A percentile compares a stretch with the other conserved stretches of the same genome.
Evolutionary conservation across 2,329 filamentous ascomycete genomes (phyloP).

Genomic region (Diaporthe batatas): DNA sequence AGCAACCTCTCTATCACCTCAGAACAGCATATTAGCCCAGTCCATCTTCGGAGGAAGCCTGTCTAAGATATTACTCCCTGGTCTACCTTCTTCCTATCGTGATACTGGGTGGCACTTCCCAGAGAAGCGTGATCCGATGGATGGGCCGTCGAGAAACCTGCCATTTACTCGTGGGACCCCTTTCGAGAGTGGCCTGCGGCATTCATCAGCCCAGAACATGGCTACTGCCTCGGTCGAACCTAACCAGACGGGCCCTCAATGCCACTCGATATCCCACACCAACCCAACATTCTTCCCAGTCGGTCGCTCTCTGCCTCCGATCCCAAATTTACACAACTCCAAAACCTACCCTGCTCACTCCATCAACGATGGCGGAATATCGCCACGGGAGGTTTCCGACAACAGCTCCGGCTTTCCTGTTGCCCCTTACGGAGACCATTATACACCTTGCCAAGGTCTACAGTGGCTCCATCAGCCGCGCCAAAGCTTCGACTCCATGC

Average conservation of each 20-base stretch:
- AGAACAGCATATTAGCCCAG: neutral
- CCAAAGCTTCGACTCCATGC: neutral
- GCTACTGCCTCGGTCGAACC: neutral
- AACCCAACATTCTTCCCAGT: neutral
- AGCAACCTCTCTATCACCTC: neutral
- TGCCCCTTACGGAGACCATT: neutral
- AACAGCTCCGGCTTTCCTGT: neutral
- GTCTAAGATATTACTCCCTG: neutral
- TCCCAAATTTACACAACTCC: neutral
- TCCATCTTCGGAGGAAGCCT: neutral
- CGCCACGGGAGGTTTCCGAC: neutral
- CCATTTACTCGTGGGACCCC: neutral
- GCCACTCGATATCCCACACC: neutral
- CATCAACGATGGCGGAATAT: neutral
- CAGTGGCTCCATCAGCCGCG: neutral
- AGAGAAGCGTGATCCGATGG: neutral
- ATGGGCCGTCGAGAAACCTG: neutral
- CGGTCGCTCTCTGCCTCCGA: slow-evolving; percentile 20
- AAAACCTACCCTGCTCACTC: neutral
- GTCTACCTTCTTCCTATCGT: neutral
- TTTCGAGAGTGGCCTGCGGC: neutral
- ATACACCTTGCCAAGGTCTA: neutral
- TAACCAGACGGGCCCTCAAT: neutral
- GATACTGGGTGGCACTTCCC: neutral
- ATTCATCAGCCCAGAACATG: neutral